A percentile compares a stretch with the other conserved stretches of the same genome.
phyloP scores from a whole-genome alignment of 352 stramenopile genomes.

The Pythium phragmiticola region DNA sequence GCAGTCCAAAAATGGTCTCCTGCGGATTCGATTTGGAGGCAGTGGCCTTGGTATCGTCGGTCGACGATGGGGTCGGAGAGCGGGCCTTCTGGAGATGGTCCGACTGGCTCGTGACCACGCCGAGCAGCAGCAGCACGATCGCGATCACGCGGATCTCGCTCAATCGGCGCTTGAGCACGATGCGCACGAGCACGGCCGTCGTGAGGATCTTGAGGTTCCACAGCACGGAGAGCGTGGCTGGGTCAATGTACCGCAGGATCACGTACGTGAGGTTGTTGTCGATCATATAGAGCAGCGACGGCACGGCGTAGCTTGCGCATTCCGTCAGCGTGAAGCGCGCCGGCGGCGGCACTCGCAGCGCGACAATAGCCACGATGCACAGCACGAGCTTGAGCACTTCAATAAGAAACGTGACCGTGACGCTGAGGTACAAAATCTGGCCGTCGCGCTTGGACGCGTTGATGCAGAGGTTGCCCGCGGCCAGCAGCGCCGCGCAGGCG shows the following conservation, averaged over 20 bases:
- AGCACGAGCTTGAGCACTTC: conserved; percentile 79
- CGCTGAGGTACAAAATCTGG: conserved; percentile 79
- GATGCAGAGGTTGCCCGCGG: conserved; percentile 81
- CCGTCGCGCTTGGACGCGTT: conserved; percentile 79
- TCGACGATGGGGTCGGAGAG: conserved; percentile 10
- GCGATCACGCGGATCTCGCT: conserved; percentile 74
- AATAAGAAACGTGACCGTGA: conserved; percentile 83
- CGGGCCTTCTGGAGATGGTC: conserved; percentile 49
- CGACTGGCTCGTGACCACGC: conserved; percentile 79
- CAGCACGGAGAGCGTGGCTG: conserved; percentile 80
- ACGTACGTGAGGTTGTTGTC: conserved; percentile 90
- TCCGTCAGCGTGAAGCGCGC: conserved; percentile 50
- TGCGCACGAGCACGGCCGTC: conserved; percentile 79
- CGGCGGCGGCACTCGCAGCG: conserved; percentile 38
- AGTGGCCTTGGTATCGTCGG: background rate
- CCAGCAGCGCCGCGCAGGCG: conserved; percentile 64
- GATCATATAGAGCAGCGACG: conserved; percentile 84
- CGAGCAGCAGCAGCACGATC: conserved; percentile 72
- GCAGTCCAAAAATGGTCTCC: conserved; percentile 45
- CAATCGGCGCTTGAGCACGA: conserved; percentile 72
- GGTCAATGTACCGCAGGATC: conserved; percentile 85
- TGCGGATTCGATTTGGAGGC: conserved; percentile 11
- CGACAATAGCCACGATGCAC: conserved; percentile 42
- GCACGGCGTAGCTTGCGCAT: conserved; percentile 72
- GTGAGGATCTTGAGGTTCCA: conserved; percentile 90